Conservation (phyloP, 2,329 filamentous ascomycete species). For the Xylariaceae sp. region DNA sequence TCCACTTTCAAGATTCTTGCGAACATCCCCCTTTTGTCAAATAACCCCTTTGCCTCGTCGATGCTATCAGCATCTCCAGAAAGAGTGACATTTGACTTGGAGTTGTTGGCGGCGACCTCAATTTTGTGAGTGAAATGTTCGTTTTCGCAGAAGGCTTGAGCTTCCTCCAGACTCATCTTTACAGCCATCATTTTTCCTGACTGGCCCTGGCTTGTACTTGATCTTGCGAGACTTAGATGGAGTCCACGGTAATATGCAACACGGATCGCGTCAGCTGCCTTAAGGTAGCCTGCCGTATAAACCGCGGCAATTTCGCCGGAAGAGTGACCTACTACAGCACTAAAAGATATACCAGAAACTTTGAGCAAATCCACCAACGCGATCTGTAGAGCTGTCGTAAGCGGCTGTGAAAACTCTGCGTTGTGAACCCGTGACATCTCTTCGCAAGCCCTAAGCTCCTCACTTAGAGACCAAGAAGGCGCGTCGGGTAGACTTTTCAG, state of each 20-base stretch:
- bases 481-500: conserved; percentile 22
- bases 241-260: conserved; percentile 48
- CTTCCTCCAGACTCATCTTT: conserved; percentile 40
- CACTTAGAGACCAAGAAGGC: conserved; percentile 29
- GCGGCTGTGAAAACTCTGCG: conserved; percentile 35
- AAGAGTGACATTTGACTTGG: conserved; percentile 37
- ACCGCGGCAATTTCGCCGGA: conserved; percentile 4
- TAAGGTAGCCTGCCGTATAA: conserved; percentile 48
- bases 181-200: conserved; percentile 51
- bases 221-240: conserved; percentile 24
- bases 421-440: conserved; percentile 19
- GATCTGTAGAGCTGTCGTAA: conserved; percentile 36
- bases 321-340: conserved; percentile 43
- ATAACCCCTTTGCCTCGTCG: neutral
- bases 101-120: conserved; percentile 37
- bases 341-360: conserved; percentile 37
- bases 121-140: conserved; percentile 28
- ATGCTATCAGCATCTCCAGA: conserved; percentile 17
- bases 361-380: conserved; percentile 30
- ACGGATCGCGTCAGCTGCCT: conserved; percentile 42
- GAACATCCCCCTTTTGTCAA: conserved; percentile 9
- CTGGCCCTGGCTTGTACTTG: neutral
- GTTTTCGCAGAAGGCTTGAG: conserved; percentile 22
- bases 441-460: conserved; percentile 20
- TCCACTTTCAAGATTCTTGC: conserved; percentile 6